These are phyloP conservation scores for Claviceps sp. DNA, from an alignment of 2,329 filamentous ascomycete species.

Conservation along the genomic window DNA sequence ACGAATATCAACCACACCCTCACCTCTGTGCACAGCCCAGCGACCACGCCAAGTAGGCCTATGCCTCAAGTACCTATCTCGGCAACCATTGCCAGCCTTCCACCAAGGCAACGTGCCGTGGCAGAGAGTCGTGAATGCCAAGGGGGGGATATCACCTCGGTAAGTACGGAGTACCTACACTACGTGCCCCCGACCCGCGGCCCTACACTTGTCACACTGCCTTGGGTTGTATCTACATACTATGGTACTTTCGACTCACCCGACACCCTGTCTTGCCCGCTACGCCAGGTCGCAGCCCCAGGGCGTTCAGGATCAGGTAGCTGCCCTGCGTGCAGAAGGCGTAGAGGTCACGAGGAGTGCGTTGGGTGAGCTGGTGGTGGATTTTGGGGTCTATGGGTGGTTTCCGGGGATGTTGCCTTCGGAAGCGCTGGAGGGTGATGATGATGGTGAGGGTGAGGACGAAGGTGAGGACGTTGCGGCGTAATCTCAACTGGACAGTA, in stretches of 20 bases:
- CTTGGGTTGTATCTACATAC: not conserved
- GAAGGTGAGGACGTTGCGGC: no score
- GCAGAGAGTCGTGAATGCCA: slow-evolving; percentile 85
- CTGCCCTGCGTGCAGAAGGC: slow-evolving; percentile 36
- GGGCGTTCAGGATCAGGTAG: slow-evolving; percentile 36
- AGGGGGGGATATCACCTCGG: slow-evolving; percentile 77
- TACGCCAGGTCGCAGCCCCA: slow-evolving; percentile 32
- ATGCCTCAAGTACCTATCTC: slow-evolving; percentile 74
- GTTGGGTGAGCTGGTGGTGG: slow-evolving; percentile 38
- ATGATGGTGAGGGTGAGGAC: not conserved
- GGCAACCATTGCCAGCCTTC: slow-evolving; percentile 39
- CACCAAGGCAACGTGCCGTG: slow-evolving; percentile 75
- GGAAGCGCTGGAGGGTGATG: slow-evolving; percentile 10
- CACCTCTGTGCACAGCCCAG: slow-evolving; percentile 35
- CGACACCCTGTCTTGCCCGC: no score
- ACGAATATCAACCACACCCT: no score
- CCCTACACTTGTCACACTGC: no score
- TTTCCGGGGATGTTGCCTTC: slow-evolving; percentile 39
- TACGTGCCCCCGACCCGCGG: no score
- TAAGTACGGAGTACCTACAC: slow-evolving; percentile 22
- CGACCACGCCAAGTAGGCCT: slow-evolving; percentile 76
- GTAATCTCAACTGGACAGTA: no score
- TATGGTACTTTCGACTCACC: not conserved
- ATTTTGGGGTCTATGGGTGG: slow-evolving; percentile 41
- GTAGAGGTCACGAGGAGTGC: slow-evolving; percentile 35